These are phyloP conservation scores for Rhizopogon sp. DNA, from an alignment of 768 basidiomycete genomes.

Conservation along the genomic window DNA sequence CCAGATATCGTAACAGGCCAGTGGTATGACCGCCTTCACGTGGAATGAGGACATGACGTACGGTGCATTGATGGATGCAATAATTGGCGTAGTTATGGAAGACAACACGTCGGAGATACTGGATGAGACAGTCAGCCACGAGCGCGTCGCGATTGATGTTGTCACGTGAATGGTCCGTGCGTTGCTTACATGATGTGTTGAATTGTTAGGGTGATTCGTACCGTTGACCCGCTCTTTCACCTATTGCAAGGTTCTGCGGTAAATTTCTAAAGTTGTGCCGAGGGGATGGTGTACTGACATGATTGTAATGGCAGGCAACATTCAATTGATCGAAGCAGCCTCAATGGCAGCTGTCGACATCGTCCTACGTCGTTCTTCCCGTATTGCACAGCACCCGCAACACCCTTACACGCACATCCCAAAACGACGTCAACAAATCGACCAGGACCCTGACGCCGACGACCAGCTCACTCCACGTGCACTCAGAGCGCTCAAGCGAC, in stretches of 20 bases:
- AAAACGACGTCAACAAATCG: not conserved
- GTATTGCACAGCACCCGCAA: constrained; percentile 2
- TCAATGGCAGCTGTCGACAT: not conserved
- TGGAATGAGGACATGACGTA: too few species aligned
- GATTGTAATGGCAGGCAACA: not conserved
- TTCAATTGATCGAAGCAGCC: not conserved
- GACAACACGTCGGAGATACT: too few species aligned
- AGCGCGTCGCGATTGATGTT: too few species aligned
- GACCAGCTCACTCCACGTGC: constrained; percentile 30
- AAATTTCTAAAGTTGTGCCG: too few species aligned
- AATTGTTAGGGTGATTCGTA: not conserved
- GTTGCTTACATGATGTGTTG: not conserved
- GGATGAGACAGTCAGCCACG: too few species aligned
- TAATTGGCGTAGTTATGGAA: too few species aligned
- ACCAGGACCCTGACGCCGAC: constrained; percentile 13
- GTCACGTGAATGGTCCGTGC: not conserved
- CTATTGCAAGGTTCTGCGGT: too few species aligned
- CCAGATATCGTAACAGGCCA: too few species aligned
- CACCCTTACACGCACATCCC: not conserved
- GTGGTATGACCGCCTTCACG: too few species aligned
- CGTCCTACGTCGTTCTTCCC: not conserved
- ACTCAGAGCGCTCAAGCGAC: constrained; percentile 29
- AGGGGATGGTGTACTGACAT: too few species aligned
- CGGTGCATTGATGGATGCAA: too few species aligned
- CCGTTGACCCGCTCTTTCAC: too few species aligned